Conservation (phyloP, 2,329 filamentous ascomycete species). For the Hysterium pulicare region DNA sequence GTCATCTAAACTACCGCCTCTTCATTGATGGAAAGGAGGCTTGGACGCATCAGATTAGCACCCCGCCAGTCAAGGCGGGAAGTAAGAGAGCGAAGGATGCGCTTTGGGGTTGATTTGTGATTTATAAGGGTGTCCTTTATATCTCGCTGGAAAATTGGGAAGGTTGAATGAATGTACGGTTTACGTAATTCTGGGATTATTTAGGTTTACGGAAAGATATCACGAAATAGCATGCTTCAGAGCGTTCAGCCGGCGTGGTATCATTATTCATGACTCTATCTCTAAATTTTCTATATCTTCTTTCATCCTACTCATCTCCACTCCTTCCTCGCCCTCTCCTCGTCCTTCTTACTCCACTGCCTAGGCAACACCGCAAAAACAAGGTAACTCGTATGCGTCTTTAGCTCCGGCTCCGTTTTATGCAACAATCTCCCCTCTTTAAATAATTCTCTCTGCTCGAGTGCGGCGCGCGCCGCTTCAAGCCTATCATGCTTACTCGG, state of each 20-base stretch:
- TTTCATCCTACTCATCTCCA: too few species aligned
- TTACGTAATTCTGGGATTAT: too few species aligned
- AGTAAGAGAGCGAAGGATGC: constrained; percentile 44
- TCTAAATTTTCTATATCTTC: too few species aligned
- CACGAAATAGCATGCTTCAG: too few species aligned
- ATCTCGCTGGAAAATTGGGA: not conserved
- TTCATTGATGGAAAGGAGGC: constrained; percentile 77
- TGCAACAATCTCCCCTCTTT: constrained; percentile 76
- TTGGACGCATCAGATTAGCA: constrained; percentile 61
- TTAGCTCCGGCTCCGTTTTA: constrained; percentile 80
- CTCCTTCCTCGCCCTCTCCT: constrained; percentile 58
- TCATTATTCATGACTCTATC: too few species aligned
- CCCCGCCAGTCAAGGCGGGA: constrained; percentile 40
- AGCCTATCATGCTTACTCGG: constrained; percentile 29
- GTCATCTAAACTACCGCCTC: constrained; percentile 73
- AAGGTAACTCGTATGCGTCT: constrained; percentile 95
- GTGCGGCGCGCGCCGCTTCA: constrained; percentile 24
- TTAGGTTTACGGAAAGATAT: too few species aligned
- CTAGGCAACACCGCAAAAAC: constrained; percentile 88
- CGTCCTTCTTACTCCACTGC: constrained; percentile 80
- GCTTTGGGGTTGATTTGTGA: constrained; percentile 44
- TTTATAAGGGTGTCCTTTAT: too few species aligned
- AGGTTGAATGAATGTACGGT: not conserved
- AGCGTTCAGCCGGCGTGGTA: too few species aligned
- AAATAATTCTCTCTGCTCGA: constrained; percentile 48